Evolutionary conservation across 2,329 filamentous ascomycete genomes (phyloP).

Genomic region (Periconia sp.): DNA sequence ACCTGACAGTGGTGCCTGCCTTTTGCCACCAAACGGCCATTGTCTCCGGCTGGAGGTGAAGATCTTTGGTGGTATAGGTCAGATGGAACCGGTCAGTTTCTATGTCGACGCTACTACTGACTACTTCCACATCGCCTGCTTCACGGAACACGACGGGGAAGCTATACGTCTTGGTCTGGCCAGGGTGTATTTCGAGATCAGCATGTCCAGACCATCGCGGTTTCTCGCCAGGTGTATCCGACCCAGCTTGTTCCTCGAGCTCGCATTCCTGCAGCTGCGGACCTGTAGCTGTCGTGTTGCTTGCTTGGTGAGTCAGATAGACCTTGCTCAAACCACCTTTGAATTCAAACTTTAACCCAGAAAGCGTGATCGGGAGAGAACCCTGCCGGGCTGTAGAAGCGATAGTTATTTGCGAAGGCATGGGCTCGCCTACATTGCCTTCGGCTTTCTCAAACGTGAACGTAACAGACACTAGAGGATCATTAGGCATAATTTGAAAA

Average conservation of each 20-base stretch:
- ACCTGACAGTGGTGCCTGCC: constrained; percentile 23
- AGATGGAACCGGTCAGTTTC: constrained; percentile 67
- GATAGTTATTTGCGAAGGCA: constrained; percentile 59
- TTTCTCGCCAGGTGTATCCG: constrained; percentile 22
- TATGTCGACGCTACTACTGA: constrained; percentile 65
- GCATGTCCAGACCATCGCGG: constrained; percentile 57
- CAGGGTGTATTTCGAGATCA: constrained; percentile 67
- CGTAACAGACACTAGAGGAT: constrained; percentile 46
- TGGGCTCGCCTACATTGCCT: constrained; percentile 61
- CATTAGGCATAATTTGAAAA: constrained; percentile 16
- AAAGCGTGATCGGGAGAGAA: constrained; percentile 51
- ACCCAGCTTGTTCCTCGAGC: constrained; percentile 30
- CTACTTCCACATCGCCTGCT: constrained; percentile 72
- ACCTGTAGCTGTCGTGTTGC: constrained; percentile 8
- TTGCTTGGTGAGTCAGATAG: constrained; percentile 26
- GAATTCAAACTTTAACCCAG: constrained; percentile 55
- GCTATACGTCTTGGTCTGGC: constrained; percentile 69
- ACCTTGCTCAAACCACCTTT: constrained; percentile 48
- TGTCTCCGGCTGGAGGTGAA: constrained; percentile 31
- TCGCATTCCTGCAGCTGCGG: constrained; percentile 23
- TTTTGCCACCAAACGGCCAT: constrained; percentile 39
- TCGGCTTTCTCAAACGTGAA: constrained; percentile 58
- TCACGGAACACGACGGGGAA: constrained; percentile 76
- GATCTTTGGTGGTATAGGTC: constrained; percentile 61
- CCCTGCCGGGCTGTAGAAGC: constrained; percentile 50